Base-by-base conservation (phyloP, 257 asterid species). In the Plectranthus barbatus region DNA sequence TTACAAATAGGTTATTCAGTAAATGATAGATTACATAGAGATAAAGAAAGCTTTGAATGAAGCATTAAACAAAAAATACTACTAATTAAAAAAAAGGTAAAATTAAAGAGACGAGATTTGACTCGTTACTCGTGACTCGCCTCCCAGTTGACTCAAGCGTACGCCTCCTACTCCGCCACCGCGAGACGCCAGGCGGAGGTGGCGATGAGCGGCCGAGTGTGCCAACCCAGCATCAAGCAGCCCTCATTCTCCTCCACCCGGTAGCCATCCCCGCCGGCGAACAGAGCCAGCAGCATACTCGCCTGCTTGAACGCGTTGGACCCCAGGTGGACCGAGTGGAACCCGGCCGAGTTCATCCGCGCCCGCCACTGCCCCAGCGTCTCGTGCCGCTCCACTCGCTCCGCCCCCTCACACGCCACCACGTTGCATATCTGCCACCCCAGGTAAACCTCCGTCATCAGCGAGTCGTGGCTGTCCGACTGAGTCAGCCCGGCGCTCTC, bases 301-400 rank as follows among this genome's bases (percentile, higher is more conserved):
- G 97, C 97, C 70, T 87, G 96, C 77, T 84, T 83, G 79, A 78
- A 90, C 18, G 95, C 97, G 78, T 87, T 83, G 4, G 97, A 90
- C 0, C 97, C 96, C 52, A 87, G 49, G 33, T 79, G 92, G 60
- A 76, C 93, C 54, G 93, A 81, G 19, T 76, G 76, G 46, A 87
- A 87, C 65, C 96, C 96, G 19, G 77, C 66, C 51, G 83, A 62
- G 51, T 50, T 75, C 84, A 90, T 44, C 76, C 96, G 41, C 12
- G 48, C 62, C 6, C 95, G 79, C 97, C 97, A 90, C 84, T 78
- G 93, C 6, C 57, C 62, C 81, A 87, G 70, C 9, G 92, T 77
- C 74, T 90, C 97, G 73, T n/a, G n/a, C n/a, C n/a, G n/a, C n/a
- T n/a, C n/a, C n/a, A n/a, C n/a, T n/a, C n/a, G n/a, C n/a, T n/a